Base-by-base conservation (phyloP, 352 stramenopile species). In the Globisporangium radiosum region DNA sequence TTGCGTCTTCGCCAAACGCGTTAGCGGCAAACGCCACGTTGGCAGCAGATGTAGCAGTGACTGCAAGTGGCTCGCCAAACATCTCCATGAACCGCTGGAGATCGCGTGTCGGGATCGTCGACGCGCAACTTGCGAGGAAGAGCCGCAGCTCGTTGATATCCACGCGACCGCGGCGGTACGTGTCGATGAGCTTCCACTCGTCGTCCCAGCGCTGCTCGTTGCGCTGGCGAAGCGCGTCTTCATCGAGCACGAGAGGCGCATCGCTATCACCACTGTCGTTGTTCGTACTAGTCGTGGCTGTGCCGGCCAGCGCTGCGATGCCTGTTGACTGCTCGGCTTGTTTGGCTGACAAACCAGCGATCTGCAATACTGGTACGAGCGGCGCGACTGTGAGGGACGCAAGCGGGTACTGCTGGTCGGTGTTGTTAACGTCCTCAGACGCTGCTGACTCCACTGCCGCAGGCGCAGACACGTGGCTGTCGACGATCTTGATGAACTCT, bases 401-500 rank as follows among this genome's bases (percentile, higher is more conserved):
- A 10, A 50, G 45, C 45, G 45, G 17, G 13, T 50, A 4, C 7
- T 11, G 45, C 45, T 33, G 45, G 8, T 50, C 10, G 3, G 45
- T n/a, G 5, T 11, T 15, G 15, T 17, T 14, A 2, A 6, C n/a
- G 43, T 47, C 43, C 5, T 37, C 15, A 0, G 11, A 14, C 11
- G 15, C 39, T 6, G 7, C 39, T 11, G 49, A 6, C 13, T 52
- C 62, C 25, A 45, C 56, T 50, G 57, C 3, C 5, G 39, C 39
- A 43, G 54, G 15, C n/a, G 52, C 52, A n/a, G 59, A 60, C 14
- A 85, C 65, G 53, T 89, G 73, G 45, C 68, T 84, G 43, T 87
- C 79, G 9, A 87, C 72, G 60, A 89, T 87, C 62, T 89, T 87
- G 51, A 89, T 71, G 49, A 87, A 86, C 57, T 89, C 79, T 88